Evolutionary conservation across 1,284 basidiomycete species (phyloP).

Genomic region (Ustilago lituana): DNA sequence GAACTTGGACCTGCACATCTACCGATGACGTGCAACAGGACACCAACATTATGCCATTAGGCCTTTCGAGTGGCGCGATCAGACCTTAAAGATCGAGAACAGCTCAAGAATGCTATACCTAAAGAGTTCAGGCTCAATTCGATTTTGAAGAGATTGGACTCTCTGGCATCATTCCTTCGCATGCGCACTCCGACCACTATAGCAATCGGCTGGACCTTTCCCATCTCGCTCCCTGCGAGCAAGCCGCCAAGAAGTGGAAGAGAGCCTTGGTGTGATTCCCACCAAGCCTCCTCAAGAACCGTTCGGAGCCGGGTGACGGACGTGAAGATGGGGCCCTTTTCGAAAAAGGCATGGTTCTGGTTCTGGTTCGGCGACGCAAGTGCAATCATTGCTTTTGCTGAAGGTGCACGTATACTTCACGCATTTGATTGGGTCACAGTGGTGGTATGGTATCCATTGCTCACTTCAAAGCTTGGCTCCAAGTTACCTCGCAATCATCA

Average conservation of each 20-base stretch:
- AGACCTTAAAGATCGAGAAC: constrained; percentile 9
- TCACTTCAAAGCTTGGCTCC: too few species aligned
- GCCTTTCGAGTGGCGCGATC: constrained; percentile 8
- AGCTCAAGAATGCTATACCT: constrained; percentile 16
- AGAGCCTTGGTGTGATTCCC: constrained; percentile 19
- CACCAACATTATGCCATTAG: background rate
- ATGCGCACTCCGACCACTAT: constrained; percentile 31
- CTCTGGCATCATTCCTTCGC: constrained; percentile 23
- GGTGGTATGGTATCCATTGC: too few species aligned
- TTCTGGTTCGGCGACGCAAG: constrained; percentile 28
- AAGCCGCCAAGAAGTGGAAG: constrained; percentile 12
- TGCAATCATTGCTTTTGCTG: constrained; percentile 8
- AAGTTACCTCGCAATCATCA: too few species aligned
- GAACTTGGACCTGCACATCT: too few species aligned
- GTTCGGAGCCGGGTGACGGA: constrained; percentile 18
- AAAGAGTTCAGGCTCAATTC: constrained; percentile 16
- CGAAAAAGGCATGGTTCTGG: constrained; percentile 19
- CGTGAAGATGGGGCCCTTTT: constrained; percentile 12
- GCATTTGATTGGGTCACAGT: too few species aligned
- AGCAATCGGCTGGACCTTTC: constrained; percentile 24
- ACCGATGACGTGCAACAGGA: too few species aligned
- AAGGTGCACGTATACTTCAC: constrained; percentile 18
- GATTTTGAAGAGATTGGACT: constrained; percentile 17
- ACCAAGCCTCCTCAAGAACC: constrained; percentile 10
- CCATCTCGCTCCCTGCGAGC: constrained; percentile 16